Evolutionary conservation across 352 stramenopile genomes (phyloP).

Genomic region (Phytopythium kandeliae): DNA sequence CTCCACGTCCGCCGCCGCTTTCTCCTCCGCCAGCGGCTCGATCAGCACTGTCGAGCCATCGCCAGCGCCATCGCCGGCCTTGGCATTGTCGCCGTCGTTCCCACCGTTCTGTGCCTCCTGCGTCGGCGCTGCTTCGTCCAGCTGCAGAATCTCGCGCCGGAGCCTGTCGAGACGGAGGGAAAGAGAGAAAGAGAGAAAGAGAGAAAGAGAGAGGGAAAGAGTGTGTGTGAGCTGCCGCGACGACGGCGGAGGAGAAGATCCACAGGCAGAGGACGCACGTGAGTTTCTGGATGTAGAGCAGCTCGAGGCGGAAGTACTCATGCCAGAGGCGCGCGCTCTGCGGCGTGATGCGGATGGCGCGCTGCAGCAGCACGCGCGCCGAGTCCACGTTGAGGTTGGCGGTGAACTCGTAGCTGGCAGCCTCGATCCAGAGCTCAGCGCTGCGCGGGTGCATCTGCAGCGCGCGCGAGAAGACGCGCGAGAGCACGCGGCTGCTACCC

Average conservation of each 20-base stretch:
- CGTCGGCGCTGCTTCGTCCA: slow-evolving; percentile 31
- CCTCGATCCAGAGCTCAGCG: slow-evolving; percentile 87
- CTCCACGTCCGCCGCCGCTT: slow-evolving; percentile 23
- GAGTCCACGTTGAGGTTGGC: slow-evolving; percentile 82
- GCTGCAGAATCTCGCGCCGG: slow-evolving; percentile 69
- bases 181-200: too few relatives aligned
- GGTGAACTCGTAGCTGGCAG: slow-evolving; percentile 87
- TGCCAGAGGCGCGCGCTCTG: slow-evolving; percentile 80
- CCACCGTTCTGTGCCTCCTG: slow-evolving; percentile 10
- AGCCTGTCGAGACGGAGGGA: slow-evolving; percentile 16
- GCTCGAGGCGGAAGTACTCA: slow-evolving; percentile 89
- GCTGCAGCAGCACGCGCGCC: slow-evolving; percentile 88
- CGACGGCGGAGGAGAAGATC: too few relatives aligned
- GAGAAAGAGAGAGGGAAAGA: too few relatives aligned
- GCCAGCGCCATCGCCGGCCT: too few relatives aligned
- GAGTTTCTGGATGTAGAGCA: slow-evolving; percentile 90
- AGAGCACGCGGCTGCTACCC: slow-evolving; percentile 61
- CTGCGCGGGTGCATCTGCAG: slow-evolving; percentile 85
- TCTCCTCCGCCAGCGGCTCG: slow-evolving; percentile 54
- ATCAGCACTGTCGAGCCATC: slow-evolving; percentile 46
- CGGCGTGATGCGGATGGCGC: slow-evolving; percentile 88
- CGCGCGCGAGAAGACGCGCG: slow-evolving; percentile 77
- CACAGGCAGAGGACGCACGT: slow-evolving; percentile 16
- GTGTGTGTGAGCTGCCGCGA: too few relatives aligned
- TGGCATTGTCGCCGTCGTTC: too few relatives aligned